Base-by-base conservation (phyloP, 108 stramenopile species). In the Cyclotella baltica region DNA sequence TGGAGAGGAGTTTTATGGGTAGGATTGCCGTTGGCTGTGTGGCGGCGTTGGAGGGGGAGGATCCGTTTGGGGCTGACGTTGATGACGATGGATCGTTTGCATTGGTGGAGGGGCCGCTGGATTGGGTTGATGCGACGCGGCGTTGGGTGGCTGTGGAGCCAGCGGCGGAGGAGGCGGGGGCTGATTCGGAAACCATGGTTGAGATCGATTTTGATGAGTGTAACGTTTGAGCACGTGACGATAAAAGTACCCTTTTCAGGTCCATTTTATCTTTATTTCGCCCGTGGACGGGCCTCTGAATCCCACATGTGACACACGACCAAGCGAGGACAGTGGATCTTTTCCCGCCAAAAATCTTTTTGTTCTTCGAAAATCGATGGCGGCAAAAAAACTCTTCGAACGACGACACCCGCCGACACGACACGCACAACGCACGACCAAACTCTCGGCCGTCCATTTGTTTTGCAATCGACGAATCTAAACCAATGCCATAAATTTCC, bases 121-220 rank as follows among this genome's bases (percentile, higher is more conserved):
- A 11, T 47, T 28, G 30, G 27, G 40, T 1, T 1, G 38, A 27
- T 43, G 72, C 23, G 28, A 66, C 57, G 43, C 75, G 75, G 38
- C 75, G 75, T 58, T 76, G 75, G 35, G 75, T 67, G 18, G 75
- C 75, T 8, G 43, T 76, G 64, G 63, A 53, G 66, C 36, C 72
- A 9, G 47, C 35, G 66, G 15, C 47, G 35, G 75, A 35, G 13
- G 64, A 68, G 31, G 33, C 16, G 27, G 67, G 50, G 20, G 50
- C 27, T 51, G 73, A 6, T 30, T 76, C 75, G 66, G 73, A 35
- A 5, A 36, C 64, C 73, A 77, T 71, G 76, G 62, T 77, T 15
- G 58, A n/a, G 10, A 43, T 43, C 10, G 13, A 13, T 43, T 52
- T 55, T 23, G 55, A 3, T 13, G 40, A 43, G 40, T 10, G 40